These are phyloP conservation scores for Lipomyces yamanashiensis DNA, from an alignment of 805 yeast genomes.

Conservation along the genomic window DNA sequence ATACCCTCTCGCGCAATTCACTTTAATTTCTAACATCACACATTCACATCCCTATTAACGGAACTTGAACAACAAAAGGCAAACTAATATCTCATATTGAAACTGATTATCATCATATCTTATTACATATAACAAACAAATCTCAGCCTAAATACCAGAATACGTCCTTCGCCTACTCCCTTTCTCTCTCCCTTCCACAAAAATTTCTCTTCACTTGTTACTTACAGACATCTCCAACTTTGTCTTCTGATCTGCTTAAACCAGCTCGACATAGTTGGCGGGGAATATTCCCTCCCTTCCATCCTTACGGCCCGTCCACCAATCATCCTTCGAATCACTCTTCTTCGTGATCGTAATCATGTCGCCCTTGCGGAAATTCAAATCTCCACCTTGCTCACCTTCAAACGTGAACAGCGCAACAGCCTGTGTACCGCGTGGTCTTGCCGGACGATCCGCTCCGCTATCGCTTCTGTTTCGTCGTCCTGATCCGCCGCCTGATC, in stretches of 20 bases:
- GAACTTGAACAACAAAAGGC: not conserved
- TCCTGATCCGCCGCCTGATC: constrained; percentile 33
- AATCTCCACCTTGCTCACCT: constrained; percentile 93
- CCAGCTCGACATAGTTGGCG: constrained; percentile 90
- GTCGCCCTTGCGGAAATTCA: constrained; percentile 93
- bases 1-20: not conserved
- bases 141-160: no score
- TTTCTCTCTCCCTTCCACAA: not conserved
- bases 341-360: constrained; percentile 83
- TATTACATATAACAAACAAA: no score
- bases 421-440: constrained; percentile 66
- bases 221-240: not conserved
- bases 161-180: no score
- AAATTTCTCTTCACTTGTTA: not conserved
- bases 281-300: constrained; percentile 93
- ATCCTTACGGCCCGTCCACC: constrained; percentile 96
- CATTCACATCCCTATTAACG: not conserved
- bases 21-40: constrained; percentile 3
- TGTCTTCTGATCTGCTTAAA: constrained; percentile 43
- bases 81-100: not conserved
- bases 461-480: constrained; percentile 15
- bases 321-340: constrained; percentile 87
- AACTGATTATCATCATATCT: no score
- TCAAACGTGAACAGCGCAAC: constrained; percentile 86
- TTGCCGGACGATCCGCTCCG: constrained; percentile 5